Conservation (phyloP, 1,284 basidiomycete species). For the Apiotrichum mycotoxinovorans region DNA sequence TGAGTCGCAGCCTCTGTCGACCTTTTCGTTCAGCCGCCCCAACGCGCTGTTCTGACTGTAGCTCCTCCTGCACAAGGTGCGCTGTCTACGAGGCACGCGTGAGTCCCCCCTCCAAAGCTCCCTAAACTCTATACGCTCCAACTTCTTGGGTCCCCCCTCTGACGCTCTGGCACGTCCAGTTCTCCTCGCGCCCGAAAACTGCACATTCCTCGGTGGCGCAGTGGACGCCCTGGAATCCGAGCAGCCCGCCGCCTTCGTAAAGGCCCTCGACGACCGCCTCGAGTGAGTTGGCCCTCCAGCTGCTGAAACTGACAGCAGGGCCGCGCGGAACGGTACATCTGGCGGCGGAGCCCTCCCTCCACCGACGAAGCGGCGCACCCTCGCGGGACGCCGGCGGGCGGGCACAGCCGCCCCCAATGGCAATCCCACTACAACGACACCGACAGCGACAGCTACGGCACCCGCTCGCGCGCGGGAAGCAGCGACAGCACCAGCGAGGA, state of each 20-base stretch:
- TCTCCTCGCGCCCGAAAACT: constrained; percentile 40
- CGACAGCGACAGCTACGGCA: neutral
- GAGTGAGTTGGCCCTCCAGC: constrained; percentile 22
- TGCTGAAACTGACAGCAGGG: constrained; percentile 23
- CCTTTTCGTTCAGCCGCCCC: neutral
- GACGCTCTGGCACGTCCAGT: constrained; percentile 19
- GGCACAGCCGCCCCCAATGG: neutral
- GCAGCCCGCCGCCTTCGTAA: constrained; percentile 37
- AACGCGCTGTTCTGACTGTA: constrained; percentile 11
- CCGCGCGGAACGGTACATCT: constrained; percentile 9
- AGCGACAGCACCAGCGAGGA: neutral
- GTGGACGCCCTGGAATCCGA: constrained; percentile 38
- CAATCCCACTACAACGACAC: neutral
- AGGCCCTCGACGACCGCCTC: constrained; percentile 20
- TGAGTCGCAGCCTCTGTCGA: constrained; percentile 12
- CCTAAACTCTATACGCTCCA: too few relatives aligned
- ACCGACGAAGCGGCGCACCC: neutral
- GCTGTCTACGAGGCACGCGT: constrained; percentile 28
- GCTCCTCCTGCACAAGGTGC: constrained; percentile 42
- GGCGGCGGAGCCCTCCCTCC: neutral
- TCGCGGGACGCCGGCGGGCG: neutral
- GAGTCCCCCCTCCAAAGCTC: too few relatives aligned
- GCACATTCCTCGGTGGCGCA: constrained; percentile 32
- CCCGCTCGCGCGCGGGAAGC: neutral
- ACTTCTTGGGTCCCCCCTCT: too few relatives aligned